Evolutionary conservation across 148 eudicot genomes (phyloP).

Genomic region (Chenopodium formosanum): DNA sequence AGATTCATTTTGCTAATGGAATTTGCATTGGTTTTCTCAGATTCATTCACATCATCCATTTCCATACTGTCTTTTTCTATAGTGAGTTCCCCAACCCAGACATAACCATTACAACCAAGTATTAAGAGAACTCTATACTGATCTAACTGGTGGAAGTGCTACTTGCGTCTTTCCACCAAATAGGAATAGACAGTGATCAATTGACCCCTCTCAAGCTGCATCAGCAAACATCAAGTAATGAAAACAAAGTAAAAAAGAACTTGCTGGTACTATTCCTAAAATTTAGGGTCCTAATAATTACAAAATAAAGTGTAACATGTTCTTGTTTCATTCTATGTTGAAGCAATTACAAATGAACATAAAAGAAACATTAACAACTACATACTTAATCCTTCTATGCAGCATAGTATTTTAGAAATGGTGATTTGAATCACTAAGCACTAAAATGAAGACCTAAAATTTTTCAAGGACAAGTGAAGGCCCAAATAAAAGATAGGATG

Average conservation of each 20-base stretch:
- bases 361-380: neutral
- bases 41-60: constrained; percentile 42
- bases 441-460: no score
- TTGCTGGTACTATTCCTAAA: neutral
- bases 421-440: neutral
- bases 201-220: constrained; percentile 84
- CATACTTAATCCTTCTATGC: neutral
- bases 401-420: neutral
- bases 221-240: neutral
- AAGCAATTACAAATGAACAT: neutral
- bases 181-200: constrained; percentile 66
- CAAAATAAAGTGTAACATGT: neutral
- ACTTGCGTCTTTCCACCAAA: constrained; percentile 78
- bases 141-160: constrained; percentile 76
- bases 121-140: constrained; percentile 63
- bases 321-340: neutral
- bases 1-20: constrained; percentile 14
- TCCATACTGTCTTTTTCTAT: constrained; percentile 56
- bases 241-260: neutral
- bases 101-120: constrained; percentile 82
- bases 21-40: constrained; percentile 38
- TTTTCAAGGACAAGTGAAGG: neutral
- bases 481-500: neutral
- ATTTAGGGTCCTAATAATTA: neutral
- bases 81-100: constrained; percentile 89